Evolutionary conservation across 257 asterid species (phyloP).

Genomic region (Scutellaria minor): DNA sequence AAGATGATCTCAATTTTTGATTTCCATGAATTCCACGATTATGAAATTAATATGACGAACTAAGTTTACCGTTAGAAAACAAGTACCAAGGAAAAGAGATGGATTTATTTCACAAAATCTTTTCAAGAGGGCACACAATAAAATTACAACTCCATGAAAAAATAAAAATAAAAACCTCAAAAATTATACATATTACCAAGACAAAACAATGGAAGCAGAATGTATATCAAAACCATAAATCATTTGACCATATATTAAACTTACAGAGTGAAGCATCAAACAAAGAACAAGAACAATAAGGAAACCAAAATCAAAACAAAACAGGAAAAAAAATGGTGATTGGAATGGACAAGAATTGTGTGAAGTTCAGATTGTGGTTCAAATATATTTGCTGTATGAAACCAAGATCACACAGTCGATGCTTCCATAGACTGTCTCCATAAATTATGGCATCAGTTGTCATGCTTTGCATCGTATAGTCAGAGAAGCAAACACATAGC

Average conservation of each 20-base stretch:
- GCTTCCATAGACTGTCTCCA: slow-evolving; percentile 1
- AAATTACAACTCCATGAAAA: neutral
- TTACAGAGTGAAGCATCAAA: slow-evolving; percentile 30
- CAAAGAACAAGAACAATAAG: slow-evolving; percentile 25
- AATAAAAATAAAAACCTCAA: neutral
- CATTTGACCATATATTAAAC: slow-evolving; percentile 27
- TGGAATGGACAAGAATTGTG: neutral
- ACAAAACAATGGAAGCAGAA: slow-evolving; percentile 27
- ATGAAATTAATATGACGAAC: too few species aligned
- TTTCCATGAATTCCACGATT: too few species aligned
- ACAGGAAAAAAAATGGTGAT: neutral
- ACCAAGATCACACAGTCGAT: slow-evolving; percentile 19
- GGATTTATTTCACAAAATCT: too few species aligned
- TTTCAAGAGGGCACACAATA: neutral
- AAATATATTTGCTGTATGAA: slow-evolving; percentile 5
- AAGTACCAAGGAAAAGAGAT: too few species aligned
- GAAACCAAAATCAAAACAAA: slow-evolving; percentile 12
- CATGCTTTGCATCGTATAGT: neutral
- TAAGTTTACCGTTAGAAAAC: too few species aligned
- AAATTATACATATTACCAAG: slow-evolving; percentile 11
- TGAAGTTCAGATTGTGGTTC: slow-evolving; percentile 11
- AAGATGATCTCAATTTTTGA: too few species aligned
- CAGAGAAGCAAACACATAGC: slow-evolving; percentile 13
- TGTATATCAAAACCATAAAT: slow-evolving; percentile 14
- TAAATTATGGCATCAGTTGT: slow-evolving; percentile 27